These are phyloP conservation scores for Lactarius quietus DNA, from an alignment of 768 basidiomycete genomes.

Conservation along the genomic window DNA sequence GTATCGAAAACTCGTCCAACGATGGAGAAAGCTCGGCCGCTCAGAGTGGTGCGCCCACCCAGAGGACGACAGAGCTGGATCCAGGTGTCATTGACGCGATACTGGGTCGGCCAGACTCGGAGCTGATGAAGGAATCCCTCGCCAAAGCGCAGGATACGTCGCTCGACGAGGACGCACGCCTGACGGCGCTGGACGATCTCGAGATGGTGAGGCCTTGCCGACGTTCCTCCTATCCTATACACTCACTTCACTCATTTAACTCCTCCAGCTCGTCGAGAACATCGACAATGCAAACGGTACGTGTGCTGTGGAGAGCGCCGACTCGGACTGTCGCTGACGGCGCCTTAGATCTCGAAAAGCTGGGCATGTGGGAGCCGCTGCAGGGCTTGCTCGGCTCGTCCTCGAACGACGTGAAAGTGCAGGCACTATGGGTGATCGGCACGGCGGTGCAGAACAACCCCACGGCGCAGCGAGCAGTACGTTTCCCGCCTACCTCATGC, in stretches of 20 bases:
- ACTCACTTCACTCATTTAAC: neutral
- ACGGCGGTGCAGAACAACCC: slow-evolving; percentile 92
- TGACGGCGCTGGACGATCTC: slow-evolving; percentile 74
- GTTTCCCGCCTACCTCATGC: slow-evolving; percentile 28
- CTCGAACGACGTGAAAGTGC: slow-evolving; percentile 57
- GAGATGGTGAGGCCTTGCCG: slow-evolving; percentile 67
- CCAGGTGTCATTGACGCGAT: slow-evolving; percentile 83
- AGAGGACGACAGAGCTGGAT: slow-evolving; percentile 53
- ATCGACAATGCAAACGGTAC: slow-evolving; percentile 90
- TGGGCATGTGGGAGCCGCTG: slow-evolving; percentile 77
- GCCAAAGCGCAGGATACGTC: slow-evolving; percentile 55
- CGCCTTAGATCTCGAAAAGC: slow-evolving; percentile 60
- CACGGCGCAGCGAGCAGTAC: slow-evolving; percentile 69
- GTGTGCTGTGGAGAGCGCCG: slow-evolving; percentile 14
- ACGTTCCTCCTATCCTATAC: neutral
- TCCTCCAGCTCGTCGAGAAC: slow-evolving; percentile 69
- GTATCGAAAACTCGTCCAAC: slow-evolving; percentile 62
- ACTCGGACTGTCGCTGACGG: neutral
- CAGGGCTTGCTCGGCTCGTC: slow-evolving; percentile 59
- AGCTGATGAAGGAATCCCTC: slow-evolving; percentile 79
- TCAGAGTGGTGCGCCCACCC: slow-evolving; percentile 32
- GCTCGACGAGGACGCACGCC: slow-evolving; percentile 52
- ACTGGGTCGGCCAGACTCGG: slow-evolving; percentile 78
- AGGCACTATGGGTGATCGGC: slow-evolving; percentile 82
- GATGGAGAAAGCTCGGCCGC: slow-evolving; percentile 33